Evolutionary conservation across 2,329 filamentous ascomycete genomes (phyloP).

Genomic region (Aspergillus transmontanensis): DNA sequence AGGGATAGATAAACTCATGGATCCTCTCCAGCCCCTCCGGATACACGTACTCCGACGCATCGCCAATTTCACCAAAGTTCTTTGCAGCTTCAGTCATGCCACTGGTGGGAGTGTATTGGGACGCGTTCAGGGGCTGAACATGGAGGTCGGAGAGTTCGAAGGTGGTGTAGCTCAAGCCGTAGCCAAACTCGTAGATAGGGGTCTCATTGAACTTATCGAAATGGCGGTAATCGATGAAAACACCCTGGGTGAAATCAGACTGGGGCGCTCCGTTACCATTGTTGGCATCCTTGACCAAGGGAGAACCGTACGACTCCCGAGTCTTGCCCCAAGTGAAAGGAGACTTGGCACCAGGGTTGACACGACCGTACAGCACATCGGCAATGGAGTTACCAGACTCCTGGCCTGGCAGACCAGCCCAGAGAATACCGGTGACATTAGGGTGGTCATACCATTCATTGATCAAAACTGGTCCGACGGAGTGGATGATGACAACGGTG

Average conservation of each 20-base stretch:
- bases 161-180: conserved; percentile 64
- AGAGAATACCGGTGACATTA: conserved; percentile 74
- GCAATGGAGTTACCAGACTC: conserved; percentile 75
- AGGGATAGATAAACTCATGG: conserved; percentile 64
- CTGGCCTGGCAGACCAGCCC: conserved; percentile 73
- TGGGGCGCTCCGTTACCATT: conserved; percentile 60
- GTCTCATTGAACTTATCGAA: conserved; percentile 59
- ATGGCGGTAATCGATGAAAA: conserved; percentile 59
- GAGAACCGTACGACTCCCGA: conserved; percentile 57
- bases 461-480: conserved; percentile 75
- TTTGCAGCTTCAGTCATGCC: conserved; percentile 59
- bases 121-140: conserved; percentile 47
- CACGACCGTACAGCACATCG: conserved; percentile 70
- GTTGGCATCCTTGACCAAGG: conserved; percentile 61
- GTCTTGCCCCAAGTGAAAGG: conserved; percentile 63
- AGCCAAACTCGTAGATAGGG: conserved; percentile 65
- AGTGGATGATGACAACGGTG: conserved; percentile 90
- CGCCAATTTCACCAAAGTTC: conserved; percentile 50
- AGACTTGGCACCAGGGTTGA: conserved; percentile 64
- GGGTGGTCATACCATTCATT: conserved; percentile 62
- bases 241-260: conserved; percentile 61
- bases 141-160: conserved; percentile 63
- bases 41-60: conserved; percentile 57
- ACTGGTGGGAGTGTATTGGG: conserved; percentile 55
- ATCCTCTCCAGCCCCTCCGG: conserved; percentile 56